Base-by-base conservation (phyloP, 2,329 filamentous ascomycete species). In the Aspergillus hortae region DNA sequence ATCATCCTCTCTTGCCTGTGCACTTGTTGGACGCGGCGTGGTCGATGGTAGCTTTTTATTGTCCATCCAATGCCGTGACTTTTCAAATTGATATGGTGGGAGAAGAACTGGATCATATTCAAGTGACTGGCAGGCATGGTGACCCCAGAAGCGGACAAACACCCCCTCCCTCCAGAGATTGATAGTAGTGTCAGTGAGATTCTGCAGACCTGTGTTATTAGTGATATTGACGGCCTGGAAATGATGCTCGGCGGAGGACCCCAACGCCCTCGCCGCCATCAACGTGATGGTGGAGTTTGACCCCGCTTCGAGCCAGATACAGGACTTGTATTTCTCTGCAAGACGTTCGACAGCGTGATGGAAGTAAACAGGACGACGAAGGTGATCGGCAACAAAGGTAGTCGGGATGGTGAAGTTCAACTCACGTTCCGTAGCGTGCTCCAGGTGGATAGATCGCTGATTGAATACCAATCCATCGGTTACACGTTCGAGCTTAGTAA, bases 21-120 rank as follows among this genome's bases (percentile, higher is more conserved):
- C 6, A 25, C 14, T 12, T 11, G 21, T 36, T 2, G 4, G 4
- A 23, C 6, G 23, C 32, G 11, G 4, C 11, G 23, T 41, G 17
- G 21, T 15, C 4, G 38, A 15, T 15, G 52, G 54, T 14, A 54
- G 48, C 2, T 42, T 48, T 19, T 58, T 58, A 17, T 60, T 58
- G 4, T 71, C 63, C 11, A 76, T 44, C 74, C 74, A 77, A 46
- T 77, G 74, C 0, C 59, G 48, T 0, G 58, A 48, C 45, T 71
- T 71, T 15, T 76, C 74, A 47, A 77, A 77, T 43, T 77, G 74
- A 44, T 77, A 77, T 0, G 75, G 72, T 0, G 74, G 75, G 0
- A 78, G 61, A 1, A 67, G 30, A 1, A 74, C 4, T 0, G 53
- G 42, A 1, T 41, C 25, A 46, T 68, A 71, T 6, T 61, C 47